phyloP scores from a whole-genome alignment of 2,329 filamentous ascomycete species.

The Neocatenulostroma microsporum region DNA sequence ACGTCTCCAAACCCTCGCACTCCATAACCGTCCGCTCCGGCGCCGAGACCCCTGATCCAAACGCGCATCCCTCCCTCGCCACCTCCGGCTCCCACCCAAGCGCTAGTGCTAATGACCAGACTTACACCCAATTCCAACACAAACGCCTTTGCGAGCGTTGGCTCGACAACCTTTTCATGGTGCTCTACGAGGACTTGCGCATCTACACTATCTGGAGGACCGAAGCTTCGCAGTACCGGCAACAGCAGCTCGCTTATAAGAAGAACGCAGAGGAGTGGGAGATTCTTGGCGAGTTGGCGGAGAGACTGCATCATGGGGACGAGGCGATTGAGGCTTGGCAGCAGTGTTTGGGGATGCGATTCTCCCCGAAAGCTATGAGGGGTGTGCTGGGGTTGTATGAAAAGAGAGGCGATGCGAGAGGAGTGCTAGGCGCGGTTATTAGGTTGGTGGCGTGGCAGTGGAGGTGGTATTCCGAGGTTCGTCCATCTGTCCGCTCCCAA shows the following conservation, averaged over 20 bases:
- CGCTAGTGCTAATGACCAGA: constrained; percentile 37
- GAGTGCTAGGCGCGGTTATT: constrained; percentile 78
- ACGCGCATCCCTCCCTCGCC: constrained; percentile 50
- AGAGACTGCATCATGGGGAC: constrained; percentile 82
- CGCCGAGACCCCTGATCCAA: constrained; percentile 24
- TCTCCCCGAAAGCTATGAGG: constrained; percentile 84
- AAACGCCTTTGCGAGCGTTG: constrained; percentile 95
- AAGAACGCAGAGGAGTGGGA: constrained; percentile 98
- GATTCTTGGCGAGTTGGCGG: constrained; percentile 85
- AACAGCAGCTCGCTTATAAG: constrained; percentile 90
- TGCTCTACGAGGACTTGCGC: constrained; percentile 91
- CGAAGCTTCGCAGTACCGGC: constrained; percentile 90
- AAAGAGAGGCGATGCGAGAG: constrained; percentile 66
- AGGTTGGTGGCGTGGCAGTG: constrained; percentile 96
- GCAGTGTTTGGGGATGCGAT: constrained; percentile 75
- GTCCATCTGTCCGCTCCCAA: constrained; percentile 10
- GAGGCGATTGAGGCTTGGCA: constrained; percentile 92
- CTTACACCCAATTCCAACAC: constrained; percentile 88
- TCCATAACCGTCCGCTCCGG: constrained; percentile 27
- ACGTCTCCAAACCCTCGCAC: constrained; percentile 29
- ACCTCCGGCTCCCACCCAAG: not conserved
- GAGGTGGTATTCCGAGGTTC: constrained; percentile 92
- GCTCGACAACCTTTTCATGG: constrained; percentile 99
- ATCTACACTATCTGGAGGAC: constrained; percentile 99
- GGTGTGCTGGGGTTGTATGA: constrained; percentile 78